Evolutionary conservation across 139 green algal genomes (phyloP).

Genomic region (Closterium sp.): DNA sequence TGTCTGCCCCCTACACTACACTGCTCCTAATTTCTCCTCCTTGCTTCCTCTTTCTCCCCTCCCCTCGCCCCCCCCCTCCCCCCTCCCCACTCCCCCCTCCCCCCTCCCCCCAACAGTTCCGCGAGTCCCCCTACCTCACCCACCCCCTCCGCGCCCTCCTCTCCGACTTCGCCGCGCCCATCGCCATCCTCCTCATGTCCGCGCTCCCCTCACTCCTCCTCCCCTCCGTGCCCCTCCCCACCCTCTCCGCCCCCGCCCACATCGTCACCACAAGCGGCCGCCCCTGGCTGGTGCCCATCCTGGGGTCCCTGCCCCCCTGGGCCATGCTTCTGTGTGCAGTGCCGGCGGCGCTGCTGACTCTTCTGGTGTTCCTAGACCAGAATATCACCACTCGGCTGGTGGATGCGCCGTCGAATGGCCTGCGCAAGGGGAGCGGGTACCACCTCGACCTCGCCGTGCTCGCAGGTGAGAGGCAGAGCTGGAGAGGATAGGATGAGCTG

Average conservation of each 20-base stretch:
- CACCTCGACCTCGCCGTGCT: slow-evolving; percentile 35
- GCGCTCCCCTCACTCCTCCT: neutral
- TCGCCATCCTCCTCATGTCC: slow-evolving; percentile 10
- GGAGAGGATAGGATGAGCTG: too few relatives aligned
- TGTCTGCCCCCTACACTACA: too few relatives aligned
- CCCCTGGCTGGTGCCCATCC: neutral
- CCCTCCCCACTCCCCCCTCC: too few relatives aligned
- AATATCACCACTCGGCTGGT: slow-evolving; percentile 41
- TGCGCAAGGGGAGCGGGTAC: slow-evolving; percentile 26
- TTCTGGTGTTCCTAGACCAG: slow-evolving; percentile 7
- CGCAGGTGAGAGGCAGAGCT: slow-evolving; percentile 20
- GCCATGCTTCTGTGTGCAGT: neutral
- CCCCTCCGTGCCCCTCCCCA: neutral
- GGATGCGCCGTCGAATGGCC: neutral
- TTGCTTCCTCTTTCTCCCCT: too few relatives aligned
- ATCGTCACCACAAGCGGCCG: neutral
- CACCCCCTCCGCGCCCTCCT: neutral
- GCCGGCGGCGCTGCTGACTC: neutral
- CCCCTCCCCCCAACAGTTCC: neutral
- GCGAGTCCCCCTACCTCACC: neutral
- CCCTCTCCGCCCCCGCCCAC: neutral
- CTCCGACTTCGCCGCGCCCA: neutral
- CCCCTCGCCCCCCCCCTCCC: too few relatives aligned
- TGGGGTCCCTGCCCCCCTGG: neutral
- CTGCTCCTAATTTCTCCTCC: too few relatives aligned